Conservation (phyloP, 2,329 filamentous ascomycete species). For the Aphanocladium album region DNA sequence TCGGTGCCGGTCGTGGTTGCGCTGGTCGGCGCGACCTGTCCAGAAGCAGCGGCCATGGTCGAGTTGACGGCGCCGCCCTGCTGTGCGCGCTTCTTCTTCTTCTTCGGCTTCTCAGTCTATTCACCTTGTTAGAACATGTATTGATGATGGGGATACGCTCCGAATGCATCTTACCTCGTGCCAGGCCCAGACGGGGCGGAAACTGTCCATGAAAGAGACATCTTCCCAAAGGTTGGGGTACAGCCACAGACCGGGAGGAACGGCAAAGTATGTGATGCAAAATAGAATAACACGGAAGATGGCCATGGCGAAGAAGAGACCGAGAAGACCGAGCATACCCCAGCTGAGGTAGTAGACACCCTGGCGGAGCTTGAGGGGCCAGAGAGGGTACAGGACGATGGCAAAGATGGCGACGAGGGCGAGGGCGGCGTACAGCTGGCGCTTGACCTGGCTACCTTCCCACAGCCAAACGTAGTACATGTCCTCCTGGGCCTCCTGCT, state of each 20-base stretch:
- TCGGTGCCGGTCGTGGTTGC: slow-evolving; percentile 54
- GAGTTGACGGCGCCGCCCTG: slow-evolving; percentile 29
- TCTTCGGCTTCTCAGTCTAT: slow-evolving; percentile 37
- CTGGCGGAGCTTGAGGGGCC: slow-evolving; percentile 84
- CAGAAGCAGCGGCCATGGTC: slow-evolving; percentile 48
- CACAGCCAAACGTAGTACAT: slow-evolving; percentile 97
- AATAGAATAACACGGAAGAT: slow-evolving; percentile 96
- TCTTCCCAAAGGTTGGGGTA: slow-evolving; percentile 98
- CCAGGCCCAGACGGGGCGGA: slow-evolving; percentile 96
- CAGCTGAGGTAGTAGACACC: slow-evolving; percentile 98
- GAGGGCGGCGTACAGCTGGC: slow-evolving; percentile 82
- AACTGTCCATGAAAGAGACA: slow-evolving; percentile 96
- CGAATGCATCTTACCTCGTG: slow-evolving; percentile 66
- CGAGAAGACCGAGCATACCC: slow-evolving; percentile 83
- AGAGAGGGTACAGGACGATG: slow-evolving; percentile 90
- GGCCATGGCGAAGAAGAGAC: slow-evolving; percentile 94
- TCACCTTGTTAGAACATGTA: slow-evolving; percentile 18
- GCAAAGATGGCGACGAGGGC: slow-evolving; percentile 80
- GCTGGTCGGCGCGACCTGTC: slow-evolving; percentile 45
- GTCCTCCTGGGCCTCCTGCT: slow-evolving; percentile 82
- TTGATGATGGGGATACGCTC: not conserved
- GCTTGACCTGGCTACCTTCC: slow-evolving; percentile 89
- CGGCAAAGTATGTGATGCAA: slow-evolving; percentile 80
- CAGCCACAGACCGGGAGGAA: slow-evolving; percentile 89
- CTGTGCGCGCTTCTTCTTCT: slow-evolving; percentile 52